A percentile compares a stretch with the other conserved stretches of the same genome.
Conservation (phyloP, 2,329 filamentous ascomycete species). For the Diplodia intermedia region DNA sequence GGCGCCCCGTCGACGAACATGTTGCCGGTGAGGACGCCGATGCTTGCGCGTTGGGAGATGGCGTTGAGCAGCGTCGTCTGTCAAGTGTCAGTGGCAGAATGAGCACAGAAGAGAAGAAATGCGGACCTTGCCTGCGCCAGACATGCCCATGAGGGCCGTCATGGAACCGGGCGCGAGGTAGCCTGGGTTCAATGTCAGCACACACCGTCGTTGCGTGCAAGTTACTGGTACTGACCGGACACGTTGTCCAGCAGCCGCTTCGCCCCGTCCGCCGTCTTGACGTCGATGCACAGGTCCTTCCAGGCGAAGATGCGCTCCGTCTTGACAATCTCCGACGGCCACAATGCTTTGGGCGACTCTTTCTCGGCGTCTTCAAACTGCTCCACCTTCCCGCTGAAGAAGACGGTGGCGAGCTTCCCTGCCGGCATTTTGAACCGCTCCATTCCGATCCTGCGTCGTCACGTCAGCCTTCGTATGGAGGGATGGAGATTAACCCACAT, state of each 20-base stretch:
- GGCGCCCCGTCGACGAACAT: slow-evolving; percentile 74
- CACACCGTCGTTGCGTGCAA: no score
- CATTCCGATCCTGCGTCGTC: background rate
- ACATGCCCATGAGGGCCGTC: slow-evolving; percentile 81
- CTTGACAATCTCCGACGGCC: background rate
- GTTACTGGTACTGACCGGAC: background rate
- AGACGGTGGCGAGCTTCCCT: background rate
- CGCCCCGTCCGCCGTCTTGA: background rate
- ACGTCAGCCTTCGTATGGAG: background rate
- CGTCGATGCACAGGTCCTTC: slow-evolving; percentile 5
- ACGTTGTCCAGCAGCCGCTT: slow-evolving; percentile 5
- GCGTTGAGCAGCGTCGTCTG: slow-evolving; percentile 84
- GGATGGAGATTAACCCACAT: background rate
- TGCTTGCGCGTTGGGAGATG: slow-evolving; percentile 73
- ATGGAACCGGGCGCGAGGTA: slow-evolving; percentile 79
- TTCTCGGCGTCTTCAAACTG: no score
- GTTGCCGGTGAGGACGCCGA: slow-evolving; percentile 69
- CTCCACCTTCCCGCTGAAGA: background rate
- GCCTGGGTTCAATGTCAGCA: background rate
- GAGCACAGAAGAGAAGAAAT: no score
- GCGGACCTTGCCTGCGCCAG: slow-evolving; percentile 41
- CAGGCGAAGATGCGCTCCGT: background rate
- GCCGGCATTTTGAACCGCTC: slow-evolving; percentile 1
- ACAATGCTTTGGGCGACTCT: background rate
- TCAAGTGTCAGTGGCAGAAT: background rate